Base-by-base conservation (phyloP, 148 eudicot species). In the Chenopodium suecicum region DNA sequence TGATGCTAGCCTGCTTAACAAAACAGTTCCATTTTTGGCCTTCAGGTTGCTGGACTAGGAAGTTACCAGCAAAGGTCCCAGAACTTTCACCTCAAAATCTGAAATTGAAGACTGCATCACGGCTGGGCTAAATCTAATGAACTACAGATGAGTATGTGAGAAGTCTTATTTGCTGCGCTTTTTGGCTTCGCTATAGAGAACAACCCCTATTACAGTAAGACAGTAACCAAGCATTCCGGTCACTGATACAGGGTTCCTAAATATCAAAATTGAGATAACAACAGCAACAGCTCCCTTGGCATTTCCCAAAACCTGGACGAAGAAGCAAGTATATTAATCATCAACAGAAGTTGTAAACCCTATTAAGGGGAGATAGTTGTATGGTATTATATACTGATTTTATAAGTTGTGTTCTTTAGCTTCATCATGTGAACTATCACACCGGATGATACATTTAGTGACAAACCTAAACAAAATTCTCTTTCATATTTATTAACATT, bases 211-310 rank as follows among this genome's bases (percentile, higher is more conserved):
- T 64, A 92, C 89, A 9, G 96, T 92, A 66, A 92, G 92, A 13
- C 81, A 66, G 64, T 92, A 92, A 23, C 96, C 96, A 7, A 92
- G 87, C 92, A 92, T 92, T 79, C 96, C 93, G n/a, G 96, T 91
- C 27, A 89, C 86, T 75, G 96, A 92, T 25, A 91, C 91, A 2
- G 94, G 96, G 75, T 92, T 92, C 83, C 79, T 92, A 74, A 92
- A 92, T 85, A 92, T 92, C 84, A 91, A 83, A 58, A 92, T 90
- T 25, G 96, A 92, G 82, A 92, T 77, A 8, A 92, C 94, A 69
- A 92, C 96, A 7, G 96, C 93, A 31, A 92, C 93, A 34, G 92
- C 96, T 52, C 96, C 96, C 85, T 91, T 92, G 9, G 96, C 96
- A 81, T 92, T 92, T 81, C 96, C 96, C 74, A 92, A 84, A 11